A percentile compares a stretch with the other conserved stretches of the same genome.
These are phyloP conservation scores for Lactifluus hygrophoroides DNA, from an alignment of 768 basidiomycete genomes.

Conservation along the genomic window DNA sequence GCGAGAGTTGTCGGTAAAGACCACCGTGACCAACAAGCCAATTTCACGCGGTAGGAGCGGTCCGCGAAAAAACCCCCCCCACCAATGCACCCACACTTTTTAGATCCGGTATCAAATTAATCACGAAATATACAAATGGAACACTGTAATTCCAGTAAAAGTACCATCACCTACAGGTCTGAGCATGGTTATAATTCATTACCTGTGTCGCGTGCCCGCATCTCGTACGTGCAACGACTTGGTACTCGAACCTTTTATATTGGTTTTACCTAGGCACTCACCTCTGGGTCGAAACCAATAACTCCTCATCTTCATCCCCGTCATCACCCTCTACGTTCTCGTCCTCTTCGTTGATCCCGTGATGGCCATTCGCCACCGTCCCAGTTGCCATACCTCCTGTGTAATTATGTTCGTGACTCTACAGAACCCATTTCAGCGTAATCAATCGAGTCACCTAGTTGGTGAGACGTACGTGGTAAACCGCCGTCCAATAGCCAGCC, in stretches of 20 bases:
- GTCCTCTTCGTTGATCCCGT: neutral
- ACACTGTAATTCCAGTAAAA: neutral
- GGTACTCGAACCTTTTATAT: neutral
- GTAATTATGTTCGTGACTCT: slow-evolving; percentile 5
- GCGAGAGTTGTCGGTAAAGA: neutral
- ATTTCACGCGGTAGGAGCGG: neutral
- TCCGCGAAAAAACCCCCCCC: neutral
- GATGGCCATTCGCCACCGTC: neutral
- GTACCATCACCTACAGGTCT: neutral
- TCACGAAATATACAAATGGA: neutral
- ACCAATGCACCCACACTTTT: too few relatives aligned
- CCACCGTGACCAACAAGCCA: too few relatives aligned
- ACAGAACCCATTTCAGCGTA: neutral
- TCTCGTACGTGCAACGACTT: neutral
- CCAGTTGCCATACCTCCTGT: slow-evolving; percentile 12
- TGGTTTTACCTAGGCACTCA: slow-evolving; percentile 11
- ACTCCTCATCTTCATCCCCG: slow-evolving; percentile 17
- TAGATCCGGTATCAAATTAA: neutral
- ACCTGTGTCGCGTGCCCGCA: neutral
- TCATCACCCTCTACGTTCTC: slow-evolving; percentile 15
- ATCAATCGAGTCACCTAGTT: neutral
- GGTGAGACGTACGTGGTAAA: slow-evolving; percentile 56
- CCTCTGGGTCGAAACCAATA: slow-evolving; percentile 22
- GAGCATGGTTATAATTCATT: neutral
- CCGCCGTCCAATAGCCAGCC: slow-evolving; percentile 81